Evolutionary conservation across 106 monocot genomes (phyloP), one percentile per base, ranked within the genome.

Genomic region (Dioscorea zingiberensis): DNA sequence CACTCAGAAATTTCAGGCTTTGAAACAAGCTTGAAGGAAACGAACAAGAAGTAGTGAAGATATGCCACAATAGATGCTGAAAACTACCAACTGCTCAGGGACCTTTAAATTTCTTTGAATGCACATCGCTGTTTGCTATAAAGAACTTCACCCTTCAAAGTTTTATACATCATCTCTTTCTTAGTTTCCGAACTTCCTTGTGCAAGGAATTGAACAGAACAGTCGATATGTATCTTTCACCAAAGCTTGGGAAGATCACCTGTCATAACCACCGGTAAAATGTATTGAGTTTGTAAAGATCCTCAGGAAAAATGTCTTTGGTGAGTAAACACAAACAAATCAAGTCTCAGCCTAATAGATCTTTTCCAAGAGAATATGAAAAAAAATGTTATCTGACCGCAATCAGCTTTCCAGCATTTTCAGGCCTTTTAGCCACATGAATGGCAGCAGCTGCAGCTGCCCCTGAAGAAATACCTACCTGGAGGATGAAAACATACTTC

Each of bases 391-490:
- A 58, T 25, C 70, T 83, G 38, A 97, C 91, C 47, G 76, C 81
- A 61, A 97, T 84, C 21, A 97, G 72, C 68, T 92, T 97, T 76
- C 92, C 91, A 62, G 88, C 85, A 88, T 97, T 97, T 88, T 91
- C 91, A 62, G 81, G 79, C 64, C 95, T 83, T 71, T 71, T 88
- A 27, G 88, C 95, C 65, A 97, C 78, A 73, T 79, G 87, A 23
- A 88, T 67, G 56, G 95, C 91, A 53, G 95, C 95, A 45, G 88
- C 88, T 46, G 95, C 91, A 44, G 88, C 95, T 62, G 85, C 95
- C 38, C 95, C 91, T 21, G 91, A 97, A 54, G 95, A 97, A 77
- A 92, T 97, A 23, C 95, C 95, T 65, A 97, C 91, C 95, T 97
- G 76, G 11, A 69, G 63, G 73, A 63, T 60, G 2, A 54, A 55